phyloP scores from a whole-genome alignment of 352 stramenopile genomes.

The Aphanomyces euteiches region DNA sequence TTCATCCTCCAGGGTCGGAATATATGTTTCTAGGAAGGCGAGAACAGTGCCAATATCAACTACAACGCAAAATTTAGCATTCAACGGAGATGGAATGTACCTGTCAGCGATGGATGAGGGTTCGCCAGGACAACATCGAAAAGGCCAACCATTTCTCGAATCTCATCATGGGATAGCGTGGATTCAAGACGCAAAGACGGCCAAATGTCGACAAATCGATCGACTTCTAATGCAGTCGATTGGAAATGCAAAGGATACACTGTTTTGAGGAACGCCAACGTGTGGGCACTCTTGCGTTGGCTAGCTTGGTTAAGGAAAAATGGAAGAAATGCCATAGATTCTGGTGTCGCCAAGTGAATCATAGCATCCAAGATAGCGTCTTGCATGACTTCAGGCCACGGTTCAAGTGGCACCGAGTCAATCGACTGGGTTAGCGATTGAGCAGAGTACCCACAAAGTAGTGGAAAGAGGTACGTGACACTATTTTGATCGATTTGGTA shows the following conservation, averaged over 20 bases:
- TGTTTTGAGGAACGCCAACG: neutral
- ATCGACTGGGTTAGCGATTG: conserved; percentile 26
- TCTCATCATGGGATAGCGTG: neutral
- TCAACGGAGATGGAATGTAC: neutral
- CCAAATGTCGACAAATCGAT: neutral
- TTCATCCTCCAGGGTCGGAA: neutral
- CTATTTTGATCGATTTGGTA: conserved; percentile 69
- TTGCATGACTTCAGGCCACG: conserved; percentile 24
- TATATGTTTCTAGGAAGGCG: neutral
- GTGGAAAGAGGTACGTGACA: conserved; percentile 59
- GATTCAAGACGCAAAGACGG: neutral
- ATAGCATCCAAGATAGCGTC: conserved; percentile 16
- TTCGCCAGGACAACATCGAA: neutral
- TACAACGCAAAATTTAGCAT: neutral
- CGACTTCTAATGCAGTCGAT: neutral
- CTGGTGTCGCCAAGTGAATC: neutral
- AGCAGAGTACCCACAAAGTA: conserved; percentile 44
- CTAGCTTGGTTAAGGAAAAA: conserved; percentile 26
- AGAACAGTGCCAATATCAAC: neutral
- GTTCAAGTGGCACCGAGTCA: neutral
- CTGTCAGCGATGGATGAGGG: neutral
- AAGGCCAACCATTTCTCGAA: neutral
- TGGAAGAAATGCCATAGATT: conserved; percentile 6
- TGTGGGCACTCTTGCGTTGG: neutral
- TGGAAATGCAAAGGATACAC: neutral